phyloP scores from a whole-genome alignment of 768 basidiomycete genomes.

The Amyloporia xantha region DNA sequence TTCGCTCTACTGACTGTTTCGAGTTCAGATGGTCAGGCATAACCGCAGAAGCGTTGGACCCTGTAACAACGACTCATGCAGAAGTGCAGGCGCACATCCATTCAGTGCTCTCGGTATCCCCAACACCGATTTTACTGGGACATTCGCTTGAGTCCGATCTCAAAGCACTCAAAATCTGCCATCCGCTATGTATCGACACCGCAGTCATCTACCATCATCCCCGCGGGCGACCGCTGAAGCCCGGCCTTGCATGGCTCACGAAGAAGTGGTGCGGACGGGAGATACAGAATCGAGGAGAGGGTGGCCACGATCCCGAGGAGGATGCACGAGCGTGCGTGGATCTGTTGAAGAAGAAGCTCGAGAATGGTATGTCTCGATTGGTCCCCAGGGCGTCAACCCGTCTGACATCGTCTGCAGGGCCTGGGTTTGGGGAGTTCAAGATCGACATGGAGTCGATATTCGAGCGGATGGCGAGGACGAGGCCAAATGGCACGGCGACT shows the following conservation, averaged over 20 bases:
- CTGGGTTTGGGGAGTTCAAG: slow-evolving; percentile 82
- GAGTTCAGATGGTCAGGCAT: slow-evolving; percentile 83
- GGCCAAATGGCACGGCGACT: slow-evolving; percentile 37
- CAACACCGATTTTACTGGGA: slow-evolving; percentile 78
- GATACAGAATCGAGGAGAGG: slow-evolving; percentile 80
- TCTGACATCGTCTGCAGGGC: slow-evolving; percentile 29
- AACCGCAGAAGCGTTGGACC: slow-evolving; percentile 61
- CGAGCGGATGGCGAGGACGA: slow-evolving; percentile 67
- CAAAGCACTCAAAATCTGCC: slow-evolving; percentile 77
- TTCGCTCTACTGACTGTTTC: not conserved
- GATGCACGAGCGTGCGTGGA: slow-evolving; percentile 88
- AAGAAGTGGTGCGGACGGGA: slow-evolving; percentile 89
- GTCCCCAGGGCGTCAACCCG: not conserved
- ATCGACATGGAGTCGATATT: slow-evolving; percentile 84
- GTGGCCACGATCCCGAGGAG: slow-evolving; percentile 92
- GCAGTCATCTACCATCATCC: slow-evolving; percentile 89
- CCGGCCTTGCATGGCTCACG: slow-evolving; percentile 94
- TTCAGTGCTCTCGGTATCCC: slow-evolving; percentile 48
- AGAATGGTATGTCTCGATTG: slow-evolving; percentile 41
- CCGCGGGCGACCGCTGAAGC: slow-evolving; percentile 87
- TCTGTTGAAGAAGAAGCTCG: slow-evolving; percentile 74
- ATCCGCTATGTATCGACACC: slow-evolving; percentile 88
- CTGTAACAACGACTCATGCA: slow-evolving; percentile 70
- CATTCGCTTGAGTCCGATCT: slow-evolving; percentile 97
- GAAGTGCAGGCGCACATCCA: slow-evolving; percentile 73